Percentiles rank a stretch among this genome's conserved stretches.
Evolutionary conservation across 2,329 filamentous ascomycete species (phyloP).

Genomic region (Calonectria pteridis): DNA sequence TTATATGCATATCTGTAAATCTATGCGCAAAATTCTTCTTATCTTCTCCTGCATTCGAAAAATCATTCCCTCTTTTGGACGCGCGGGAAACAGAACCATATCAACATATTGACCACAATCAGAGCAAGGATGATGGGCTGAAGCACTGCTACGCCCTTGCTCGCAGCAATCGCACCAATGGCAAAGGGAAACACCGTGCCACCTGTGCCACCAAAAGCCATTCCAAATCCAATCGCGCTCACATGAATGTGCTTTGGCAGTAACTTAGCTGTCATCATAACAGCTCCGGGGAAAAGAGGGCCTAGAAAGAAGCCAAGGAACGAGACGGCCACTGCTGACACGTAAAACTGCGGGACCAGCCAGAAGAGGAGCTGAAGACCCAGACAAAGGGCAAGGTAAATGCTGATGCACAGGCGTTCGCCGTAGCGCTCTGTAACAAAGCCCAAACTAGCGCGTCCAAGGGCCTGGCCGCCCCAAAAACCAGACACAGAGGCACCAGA

Average conservation of each 20-base stretch:
- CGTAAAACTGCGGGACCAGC: constrained; percentile 71
- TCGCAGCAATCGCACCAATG: constrained; percentile 71
- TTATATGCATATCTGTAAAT: too few species aligned
- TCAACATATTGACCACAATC: constrained; percentile 49
- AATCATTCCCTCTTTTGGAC: constrained; percentile 48
- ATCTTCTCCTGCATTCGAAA: too few species aligned
- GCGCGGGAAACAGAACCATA: constrained; percentile 54
- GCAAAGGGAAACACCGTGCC: constrained; percentile 73
- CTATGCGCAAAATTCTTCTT: too few species aligned
- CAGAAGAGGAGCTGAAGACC: constrained; percentile 71
- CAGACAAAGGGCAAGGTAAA: constrained; percentile 72
- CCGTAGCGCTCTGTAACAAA: constrained; percentile 78
- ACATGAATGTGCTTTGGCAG: constrained; percentile 79
- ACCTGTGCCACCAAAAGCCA: constrained; percentile 78
- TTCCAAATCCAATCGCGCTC: constrained; percentile 78
- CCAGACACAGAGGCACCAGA: constrained; percentile 80
- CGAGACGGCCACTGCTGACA: constrained; percentile 71
- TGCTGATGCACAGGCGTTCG: constrained; percentile 70
- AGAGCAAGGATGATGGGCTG: constrained; percentile 64
- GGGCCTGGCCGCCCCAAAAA: constrained; percentile 83
- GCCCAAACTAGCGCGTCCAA: constrained; percentile 74
- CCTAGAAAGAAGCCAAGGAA: constrained; percentile 82
- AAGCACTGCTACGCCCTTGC: constrained; percentile 61
- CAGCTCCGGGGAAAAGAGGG: constrained; percentile 77
- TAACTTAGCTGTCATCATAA: constrained; percentile 78